These are phyloP conservation scores for Strobilomyces dryophilus DNA, from an alignment of 768 basidiomycete genomes.

Conservation along the genomic window DNA sequence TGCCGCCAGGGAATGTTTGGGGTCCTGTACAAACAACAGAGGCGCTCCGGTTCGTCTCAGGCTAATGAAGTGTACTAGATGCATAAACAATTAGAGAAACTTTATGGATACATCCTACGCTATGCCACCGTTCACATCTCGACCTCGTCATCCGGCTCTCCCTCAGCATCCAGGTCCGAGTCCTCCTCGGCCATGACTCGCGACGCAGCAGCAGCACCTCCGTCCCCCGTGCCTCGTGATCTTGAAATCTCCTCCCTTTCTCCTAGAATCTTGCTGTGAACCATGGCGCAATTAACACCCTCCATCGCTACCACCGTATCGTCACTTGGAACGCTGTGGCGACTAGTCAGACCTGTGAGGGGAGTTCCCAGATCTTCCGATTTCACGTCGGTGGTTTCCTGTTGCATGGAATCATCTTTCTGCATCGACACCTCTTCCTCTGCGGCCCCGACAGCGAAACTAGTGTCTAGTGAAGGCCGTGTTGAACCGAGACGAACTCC, in stretches of 20 bases:
- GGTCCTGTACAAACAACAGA: conserved; percentile 19
- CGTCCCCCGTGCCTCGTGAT: neutral
- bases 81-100: conserved; percentile 22
- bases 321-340: conserved; percentile 56
- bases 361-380: conserved; percentile 55
- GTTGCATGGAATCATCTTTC: conserved; percentile 4
- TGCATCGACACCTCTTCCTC: neutral
- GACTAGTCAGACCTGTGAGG: conserved; percentile 43
- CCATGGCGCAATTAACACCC: conserved; percentile 23
- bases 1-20: conserved; percentile 13
- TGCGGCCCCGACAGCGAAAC: neutral
- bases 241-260: conserved; percentile 15
- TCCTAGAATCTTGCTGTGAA: conserved; percentile 25
- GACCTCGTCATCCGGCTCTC: conserved; percentile 44
- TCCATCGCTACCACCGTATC: conserved; percentile 46
- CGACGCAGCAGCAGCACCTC: neutral
- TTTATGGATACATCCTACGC: conserved; percentile 18
- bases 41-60: conserved; percentile 22
- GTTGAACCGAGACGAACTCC: conserved; percentile 8
- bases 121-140: conserved; percentile 32
- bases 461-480: neutral
- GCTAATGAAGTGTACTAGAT: conserved; percentile 3
- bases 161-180: conserved; percentile 39
- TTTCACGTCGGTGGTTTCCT: conserved; percentile 35
- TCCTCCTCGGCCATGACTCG: conserved; percentile 23